Evolutionary conservation across 164 flowering plant genomes (phyloP).

Genomic region (Kalanchoe fedtschenkoi): DNA sequence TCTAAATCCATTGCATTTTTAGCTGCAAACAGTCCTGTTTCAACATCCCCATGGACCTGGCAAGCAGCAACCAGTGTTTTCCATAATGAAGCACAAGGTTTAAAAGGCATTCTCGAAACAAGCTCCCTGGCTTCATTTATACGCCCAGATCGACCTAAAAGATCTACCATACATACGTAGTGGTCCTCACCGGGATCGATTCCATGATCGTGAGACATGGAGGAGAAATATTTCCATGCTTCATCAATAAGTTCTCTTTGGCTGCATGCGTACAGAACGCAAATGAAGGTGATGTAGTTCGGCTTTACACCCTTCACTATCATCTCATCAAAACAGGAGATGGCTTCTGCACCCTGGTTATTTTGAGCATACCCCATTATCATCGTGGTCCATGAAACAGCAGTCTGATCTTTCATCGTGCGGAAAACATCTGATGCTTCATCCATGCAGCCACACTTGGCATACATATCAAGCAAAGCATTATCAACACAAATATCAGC

Average conservation of each 20-base stretch:
- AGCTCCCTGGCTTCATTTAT: slow-evolving; percentile 54
- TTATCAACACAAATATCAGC: slow-evolving; percentile 59
- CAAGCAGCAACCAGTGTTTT: slow-evolving; percentile 68
- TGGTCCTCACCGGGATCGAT: slow-evolving; percentile 67
- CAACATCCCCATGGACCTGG: slow-evolving; percentile 46
- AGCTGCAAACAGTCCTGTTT: slow-evolving; percentile 53
- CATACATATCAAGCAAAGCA: slow-evolving; percentile 75
- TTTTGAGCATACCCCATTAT: slow-evolving; percentile 72
- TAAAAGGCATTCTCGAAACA: slow-evolving; percentile 45
- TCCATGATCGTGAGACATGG: slow-evolving; percentile 38
- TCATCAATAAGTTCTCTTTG: slow-evolving; percentile 52
- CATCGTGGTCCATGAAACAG: slow-evolving; percentile 74
- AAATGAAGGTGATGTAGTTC: slow-evolving; percentile 60
- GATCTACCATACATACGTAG: slow-evolving; percentile 66
- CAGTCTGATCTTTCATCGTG: slow-evolving; percentile 33
- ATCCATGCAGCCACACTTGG: slow-evolving; percentile 67
- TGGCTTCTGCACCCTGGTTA: slow-evolving; percentile 41
- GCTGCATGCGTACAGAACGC: slow-evolving; percentile 70
- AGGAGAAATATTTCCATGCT: slow-evolving; percentile 48
- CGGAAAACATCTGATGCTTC: slow-evolving; percentile 38
- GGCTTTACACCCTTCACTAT: slow-evolving; percentile 29
- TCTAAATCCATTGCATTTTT: slow-evolving; percentile 35
- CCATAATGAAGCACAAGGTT: slow-evolving; percentile 56
- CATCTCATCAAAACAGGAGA: slow-evolving; percentile 53
- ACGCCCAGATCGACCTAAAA: slow-evolving; percentile 54